Base-by-base conservation (phyloP, 805 yeast genomes). In the Candida takata region DNA sequence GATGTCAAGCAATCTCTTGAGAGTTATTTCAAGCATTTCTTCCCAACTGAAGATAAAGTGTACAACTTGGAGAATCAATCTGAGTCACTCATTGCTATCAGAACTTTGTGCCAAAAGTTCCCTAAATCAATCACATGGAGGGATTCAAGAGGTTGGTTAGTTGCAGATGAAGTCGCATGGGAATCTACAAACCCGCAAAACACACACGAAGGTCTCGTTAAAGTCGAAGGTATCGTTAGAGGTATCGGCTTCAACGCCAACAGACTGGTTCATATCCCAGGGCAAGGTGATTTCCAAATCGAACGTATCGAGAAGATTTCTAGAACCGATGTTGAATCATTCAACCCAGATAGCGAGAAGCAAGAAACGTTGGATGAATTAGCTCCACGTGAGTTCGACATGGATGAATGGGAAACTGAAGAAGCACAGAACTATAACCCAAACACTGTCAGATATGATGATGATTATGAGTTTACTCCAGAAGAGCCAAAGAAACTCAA, bases 121-220 rank as follows among this genome's bases (percentile, higher is more conserved):
- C 98, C 98, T 19, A 79, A 78, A 52, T 75, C 84, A 1, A 67
- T 94, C 31, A 74, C 74, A 17, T 92, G 98, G 97, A 79, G 97
- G 62, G 97, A 90, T 49, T 62, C 78, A n/a, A 70, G 98, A 54
- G 90, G 95, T 7, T 92, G 87, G 62, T 35, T 92, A 35, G 70
- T 92, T 8, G 88, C 94, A 2, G 94, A 87, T 46, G 52, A 60
- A 4, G 67, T 83, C 1, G 47, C 56, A 16, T 72, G 72, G 66
- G 47, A 62, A 13, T 50, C 60, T 5, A 38, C 45, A 9, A 49
- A 52, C 21, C 37, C 41, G 27, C 31, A 32, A 6, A 58, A 54
- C 41, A 48, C 55, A 29, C 37, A 49, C 19, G 63, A 58, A 37
- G 67, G 65, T 7, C 51, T 63, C 20, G 54, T 87, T 26, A 72